These are phyloP conservation scores for Kwoniella shivajii DNA, from an alignment of 1,284 basidiomycete species.

Conservation along the genomic window DNA sequence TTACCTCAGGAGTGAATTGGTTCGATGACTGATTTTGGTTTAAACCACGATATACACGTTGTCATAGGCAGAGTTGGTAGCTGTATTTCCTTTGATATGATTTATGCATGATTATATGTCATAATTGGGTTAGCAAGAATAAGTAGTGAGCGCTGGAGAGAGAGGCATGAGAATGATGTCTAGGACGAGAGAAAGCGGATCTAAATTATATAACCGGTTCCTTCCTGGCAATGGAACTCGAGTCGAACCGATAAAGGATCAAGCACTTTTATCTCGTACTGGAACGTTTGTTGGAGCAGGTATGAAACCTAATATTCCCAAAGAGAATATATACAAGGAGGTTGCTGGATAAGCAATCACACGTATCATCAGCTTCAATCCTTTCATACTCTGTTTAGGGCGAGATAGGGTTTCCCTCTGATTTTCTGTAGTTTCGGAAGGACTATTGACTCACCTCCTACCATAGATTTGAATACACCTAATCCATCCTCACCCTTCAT, in stretches of 20 bases:
- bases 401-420: background rate
- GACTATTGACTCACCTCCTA: constrained; percentile 33
- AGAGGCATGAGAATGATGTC: too few species aligned
- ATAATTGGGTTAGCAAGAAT: too few species aligned
- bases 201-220: too few species aligned
- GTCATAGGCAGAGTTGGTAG: too few species aligned
- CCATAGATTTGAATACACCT: constrained; percentile 41
- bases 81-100: too few species aligned
- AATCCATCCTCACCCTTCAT: constrained; percentile 26
- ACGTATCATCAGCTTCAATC: background rate
- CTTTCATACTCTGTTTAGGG: background rate
- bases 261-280: constrained; percentile 29
- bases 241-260: background rate
- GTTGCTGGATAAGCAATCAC: constrained; percentile 32
- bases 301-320: constrained; percentile 50
- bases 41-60: too few species aligned
- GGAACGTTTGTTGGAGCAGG: constrained; percentile 36
- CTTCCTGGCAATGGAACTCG: too few species aligned
- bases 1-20: too few species aligned
- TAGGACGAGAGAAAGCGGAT: too few species aligned
- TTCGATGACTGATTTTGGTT: too few species aligned
- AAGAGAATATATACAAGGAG: constrained; percentile 42
- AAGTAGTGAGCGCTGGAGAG: too few species aligned
- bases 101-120: too few species aligned
- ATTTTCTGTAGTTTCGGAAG: background rate